A percentile compares a stretch with the other conserved stretches of the same genome.
Conservation (phyloP, 495 filamentous ascomycete genomes). For the Neurospora africana region DNA sequence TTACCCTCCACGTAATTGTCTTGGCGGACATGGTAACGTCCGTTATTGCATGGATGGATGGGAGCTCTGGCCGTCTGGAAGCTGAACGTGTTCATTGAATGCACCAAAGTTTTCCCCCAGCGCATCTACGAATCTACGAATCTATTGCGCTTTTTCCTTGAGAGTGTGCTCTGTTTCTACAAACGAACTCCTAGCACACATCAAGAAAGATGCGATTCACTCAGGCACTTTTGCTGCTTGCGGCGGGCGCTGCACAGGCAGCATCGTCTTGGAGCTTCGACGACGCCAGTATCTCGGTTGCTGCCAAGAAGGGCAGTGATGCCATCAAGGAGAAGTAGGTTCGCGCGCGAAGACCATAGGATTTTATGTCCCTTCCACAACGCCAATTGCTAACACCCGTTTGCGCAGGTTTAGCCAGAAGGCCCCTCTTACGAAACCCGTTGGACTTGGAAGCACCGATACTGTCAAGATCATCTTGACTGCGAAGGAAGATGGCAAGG, state of each 20-base stretch:
- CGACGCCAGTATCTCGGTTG: constrained; percentile 71
- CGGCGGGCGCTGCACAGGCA: constrained; percentile 40
- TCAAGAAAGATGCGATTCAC: constrained; percentile 37
- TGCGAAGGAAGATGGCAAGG: constrained; percentile 63
- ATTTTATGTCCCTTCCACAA: not conserved
- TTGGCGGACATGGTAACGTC: constrained; percentile 7
- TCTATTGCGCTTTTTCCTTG: not conserved
- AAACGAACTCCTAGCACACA: constrained; percentile 5
- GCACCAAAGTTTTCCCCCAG: not conserved
- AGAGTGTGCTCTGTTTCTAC: not conserved
- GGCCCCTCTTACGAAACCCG: constrained; percentile 50
- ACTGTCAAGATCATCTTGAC: constrained; percentile 75
- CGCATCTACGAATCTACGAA: not conserved
- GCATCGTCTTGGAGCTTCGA: constrained; percentile 76
- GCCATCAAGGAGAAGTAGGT: constrained; percentile 63
- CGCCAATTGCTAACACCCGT: not conserved
- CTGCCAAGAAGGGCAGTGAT: constrained; percentile 54
- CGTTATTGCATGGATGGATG: constrained; percentile 1
- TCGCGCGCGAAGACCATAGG: constrained; percentile 7
- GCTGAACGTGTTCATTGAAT: constrained; percentile 25
- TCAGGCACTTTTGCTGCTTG: constrained; percentile 34
- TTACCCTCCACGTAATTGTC: constrained; percentile 4
- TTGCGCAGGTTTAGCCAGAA: constrained; percentile 49
- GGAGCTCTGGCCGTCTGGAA: constrained; percentile 3
- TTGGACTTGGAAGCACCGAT: constrained; percentile 58